Conservation (phyloP, 148 eudicot genomes). For the Dysphania ambrosioides region DNA sequence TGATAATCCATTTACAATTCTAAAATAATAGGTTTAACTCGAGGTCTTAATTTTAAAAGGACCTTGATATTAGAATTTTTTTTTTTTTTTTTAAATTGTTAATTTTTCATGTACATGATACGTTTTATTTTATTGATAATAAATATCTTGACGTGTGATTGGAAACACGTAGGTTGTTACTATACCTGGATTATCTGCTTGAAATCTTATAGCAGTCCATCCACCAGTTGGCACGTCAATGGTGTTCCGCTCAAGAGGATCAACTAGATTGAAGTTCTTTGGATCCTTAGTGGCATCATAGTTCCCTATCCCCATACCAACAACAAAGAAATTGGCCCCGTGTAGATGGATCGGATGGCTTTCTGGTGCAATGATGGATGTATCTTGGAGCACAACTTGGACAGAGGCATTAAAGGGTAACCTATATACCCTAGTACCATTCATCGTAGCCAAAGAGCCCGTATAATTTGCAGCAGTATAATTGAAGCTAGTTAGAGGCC, state of each 20-base stretch:
- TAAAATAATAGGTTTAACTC: neutral
- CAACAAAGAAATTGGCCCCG: conserved; percentile 61
- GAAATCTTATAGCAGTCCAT: conserved; percentile 44
- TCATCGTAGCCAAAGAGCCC: conserved; percentile 38
- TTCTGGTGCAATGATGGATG: conserved; percentile 53
- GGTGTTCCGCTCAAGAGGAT: conserved; percentile 76
- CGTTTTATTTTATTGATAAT: too few species aligned
- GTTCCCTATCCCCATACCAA: conserved; percentile 62
- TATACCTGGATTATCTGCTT: conserved; percentile 46
- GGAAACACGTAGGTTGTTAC: neutral
- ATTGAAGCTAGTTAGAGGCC: conserved; percentile 43
- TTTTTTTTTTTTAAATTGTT: too few species aligned
- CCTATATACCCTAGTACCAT: conserved; percentile 59
- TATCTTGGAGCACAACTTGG: conserved; percentile 65
- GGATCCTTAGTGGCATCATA: conserved; percentile 50
- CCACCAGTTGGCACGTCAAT: conserved; percentile 44
- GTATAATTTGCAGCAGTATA: conserved; percentile 56
- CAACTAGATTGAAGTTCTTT: conserved; percentile 53
- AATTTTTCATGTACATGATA: too few species aligned
- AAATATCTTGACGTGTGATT: neutral
- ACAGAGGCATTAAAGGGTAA: conserved; percentile 53
- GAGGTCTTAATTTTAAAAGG: too few species aligned
- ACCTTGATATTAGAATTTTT: too few species aligned
- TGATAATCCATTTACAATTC: neutral
- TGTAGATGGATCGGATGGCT: conserved; percentile 72